phyloP scores from a whole-genome alignment of 352 stramenopile genomes.

The Globisporangium parvum region DNA sequence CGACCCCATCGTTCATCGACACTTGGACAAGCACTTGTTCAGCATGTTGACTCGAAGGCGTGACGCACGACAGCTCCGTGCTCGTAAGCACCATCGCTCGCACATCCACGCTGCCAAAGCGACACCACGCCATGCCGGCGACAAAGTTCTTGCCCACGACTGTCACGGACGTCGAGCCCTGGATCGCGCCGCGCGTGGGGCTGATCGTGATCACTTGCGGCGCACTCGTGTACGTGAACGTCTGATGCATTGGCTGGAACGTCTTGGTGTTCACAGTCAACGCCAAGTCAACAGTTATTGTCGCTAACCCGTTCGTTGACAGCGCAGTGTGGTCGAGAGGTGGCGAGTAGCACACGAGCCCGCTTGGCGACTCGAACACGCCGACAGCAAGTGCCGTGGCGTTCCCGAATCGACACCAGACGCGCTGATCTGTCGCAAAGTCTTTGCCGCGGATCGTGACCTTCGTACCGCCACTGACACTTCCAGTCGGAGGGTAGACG shows the following conservation, averaged over 20 bases:
- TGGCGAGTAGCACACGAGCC: conserved; percentile 39
- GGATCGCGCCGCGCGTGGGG: conserved; percentile 38
- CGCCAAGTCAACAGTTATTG: conserved; percentile 21
- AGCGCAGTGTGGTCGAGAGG: conserved; percentile 1
- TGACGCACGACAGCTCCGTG: conserved; percentile 31
- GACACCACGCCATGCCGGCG: conserved; percentile 31
- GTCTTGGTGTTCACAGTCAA: conserved; percentile 73
- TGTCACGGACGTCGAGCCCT: conserved; percentile 51
- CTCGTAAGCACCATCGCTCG: conserved; percentile 33
- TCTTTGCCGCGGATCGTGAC: conserved; percentile 48
- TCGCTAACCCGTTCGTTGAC: neutral
- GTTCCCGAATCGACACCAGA: conserved; percentile 70
- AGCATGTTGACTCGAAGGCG: conserved; percentile 27
- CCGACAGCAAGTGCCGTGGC: conserved; percentile 19
- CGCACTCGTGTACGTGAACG: conserved; percentile 44
- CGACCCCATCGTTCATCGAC: conserved; percentile 84
- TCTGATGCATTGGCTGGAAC: conserved; percentile 39
- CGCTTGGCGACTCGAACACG: conserved; percentile 16
- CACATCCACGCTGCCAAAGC: conserved; percentile 33
- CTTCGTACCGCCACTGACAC: conserved; percentile 40
- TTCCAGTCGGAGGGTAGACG: conserved; percentile 42
- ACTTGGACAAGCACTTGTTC: conserved; percentile 52
- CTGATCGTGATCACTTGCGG: conserved; percentile 37
- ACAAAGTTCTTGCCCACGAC: conserved; percentile 38
- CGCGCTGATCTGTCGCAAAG: conserved; percentile 25